Evolutionary conservation across 208 protist species (phyloP), one percentile per base, ranked within the genome.

Genomic region (Leishmania arabica): DNA sequence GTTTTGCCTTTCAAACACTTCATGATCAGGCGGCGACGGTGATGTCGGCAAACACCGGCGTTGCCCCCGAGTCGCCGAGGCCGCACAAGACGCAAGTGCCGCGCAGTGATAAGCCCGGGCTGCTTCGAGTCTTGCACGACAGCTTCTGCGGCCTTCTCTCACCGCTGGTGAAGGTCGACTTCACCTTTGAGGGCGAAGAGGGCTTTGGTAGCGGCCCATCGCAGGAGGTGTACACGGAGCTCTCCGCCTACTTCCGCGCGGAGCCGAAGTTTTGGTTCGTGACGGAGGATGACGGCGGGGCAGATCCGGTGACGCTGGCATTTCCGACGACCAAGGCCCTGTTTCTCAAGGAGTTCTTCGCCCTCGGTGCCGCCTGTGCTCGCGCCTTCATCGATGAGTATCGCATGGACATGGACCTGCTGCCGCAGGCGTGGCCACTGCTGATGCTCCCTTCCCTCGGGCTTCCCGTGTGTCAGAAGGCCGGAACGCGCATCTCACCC

Each of bases 141-240:
- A 71, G 74, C n/a, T 93, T 97, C 83, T 47, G 68, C n/a, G n/a
- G 76, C 6, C 77, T 84, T 51, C 89, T 86, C 6, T 88, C 92
- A 19, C 78, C 89, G 40, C 89, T 92, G n/a, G 88, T 86, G 68
- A 92, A 90, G 47, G 66, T 98, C 0, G 92, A 96, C 84, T 95
- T 95, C 82, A 89, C 77, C 45, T 96, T 98, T 81, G 83, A 86
- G 56, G 89, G 81, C 24, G 95, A 98, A 81, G 93, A 95, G 79
- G 95, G 95, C 58, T 95, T 90, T 6, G 95, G 95, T 60, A 93
- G 89, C 34, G 95, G 95, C 0, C 95, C 95, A 1, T 96, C 95
- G 58, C 95, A 96, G 80, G 93, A 98, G 83, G 79, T 98, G 27
- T 98, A 98, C 86, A 84, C 92, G 13, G 91, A 96, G 78, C 78